Evolutionary conservation across 139 green algal genomes (phyloP).

Genomic region (Volvox reticuliferus): DNA sequence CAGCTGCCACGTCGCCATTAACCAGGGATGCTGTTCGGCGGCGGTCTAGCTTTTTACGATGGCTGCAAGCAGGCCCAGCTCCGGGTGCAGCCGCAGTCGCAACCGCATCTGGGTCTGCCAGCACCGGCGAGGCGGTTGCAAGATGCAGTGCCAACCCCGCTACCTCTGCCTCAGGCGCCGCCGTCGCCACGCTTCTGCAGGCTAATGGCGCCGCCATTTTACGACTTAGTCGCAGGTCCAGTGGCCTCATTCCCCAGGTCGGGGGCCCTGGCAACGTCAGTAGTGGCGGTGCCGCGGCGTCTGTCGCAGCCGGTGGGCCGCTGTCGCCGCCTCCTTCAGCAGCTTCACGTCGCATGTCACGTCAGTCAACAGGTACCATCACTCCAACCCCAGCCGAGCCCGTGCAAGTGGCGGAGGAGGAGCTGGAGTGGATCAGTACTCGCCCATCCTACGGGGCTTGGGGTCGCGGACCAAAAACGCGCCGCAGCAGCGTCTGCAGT

Average conservation of each 20-base stretch:
- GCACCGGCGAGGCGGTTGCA: not conserved
- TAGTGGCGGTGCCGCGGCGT: not conserved
- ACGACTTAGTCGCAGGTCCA: not conserved
- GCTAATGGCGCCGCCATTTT: not conserved
- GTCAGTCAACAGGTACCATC: not conserved
- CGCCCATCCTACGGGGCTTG: not conserved
- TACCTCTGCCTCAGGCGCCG: not conserved
- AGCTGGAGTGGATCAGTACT: not conserved
- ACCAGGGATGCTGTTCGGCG: not conserved
- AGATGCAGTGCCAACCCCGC: not conserved
- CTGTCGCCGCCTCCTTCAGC: not conserved
- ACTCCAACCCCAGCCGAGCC: not conserved
- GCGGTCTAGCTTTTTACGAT: not conserved
- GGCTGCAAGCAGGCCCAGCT: not conserved
- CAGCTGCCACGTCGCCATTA: too few species aligned
- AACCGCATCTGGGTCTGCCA: not conserved
- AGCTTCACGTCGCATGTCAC: not conserved
- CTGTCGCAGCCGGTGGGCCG: not conserved
- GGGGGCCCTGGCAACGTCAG: not conserved
- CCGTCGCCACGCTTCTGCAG: not conserved
- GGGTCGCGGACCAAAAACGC: too few species aligned
- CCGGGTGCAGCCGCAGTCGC: not conserved
- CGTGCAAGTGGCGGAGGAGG: not conserved
- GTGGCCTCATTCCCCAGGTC: not conserved
- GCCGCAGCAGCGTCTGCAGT: not conserved